Percentiles rank a stretch among this genome's conserved stretches.
phyloP scores from a whole-genome alignment of 192 early-diverging fungal genomes.

The Backusella westeae region DNA sequence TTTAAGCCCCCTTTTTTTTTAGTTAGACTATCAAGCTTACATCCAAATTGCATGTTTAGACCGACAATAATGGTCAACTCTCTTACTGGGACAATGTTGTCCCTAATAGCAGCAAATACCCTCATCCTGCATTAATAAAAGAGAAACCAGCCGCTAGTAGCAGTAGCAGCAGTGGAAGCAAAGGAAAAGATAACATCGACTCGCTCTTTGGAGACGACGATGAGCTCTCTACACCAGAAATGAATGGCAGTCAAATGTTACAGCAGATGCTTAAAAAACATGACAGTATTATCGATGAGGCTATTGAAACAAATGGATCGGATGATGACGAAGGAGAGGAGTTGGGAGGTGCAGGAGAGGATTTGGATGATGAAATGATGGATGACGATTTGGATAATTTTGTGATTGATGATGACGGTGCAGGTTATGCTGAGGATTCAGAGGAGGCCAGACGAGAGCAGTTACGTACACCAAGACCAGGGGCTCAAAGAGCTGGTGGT shows the following conservation, averaged over 20 bases:
- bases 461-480: neutral
- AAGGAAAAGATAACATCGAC: neutral
- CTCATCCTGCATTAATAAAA: constrained; percentile 12
- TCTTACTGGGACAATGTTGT: constrained; percentile 58
- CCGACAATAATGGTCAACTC: constrained; percentile 54
- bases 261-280: constrained; percentile 24
- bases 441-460: neutral
- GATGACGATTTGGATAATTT: constrained; percentile 68
- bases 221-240: neutral
- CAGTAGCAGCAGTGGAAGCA: neutral
- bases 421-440: constrained; percentile 57
- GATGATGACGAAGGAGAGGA: constrained; percentile 25
- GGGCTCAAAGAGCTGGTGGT: neutral
- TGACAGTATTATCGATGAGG: constrained; percentile 48
- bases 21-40: neutral
- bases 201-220: neutral
- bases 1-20: neutral
- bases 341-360: constrained; percentile 5
- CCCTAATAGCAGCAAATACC: constrained; percentile 35
- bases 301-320: constrained; percentile 7
- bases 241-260: constrained; percentile 4
- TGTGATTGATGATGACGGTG: constrained; percentile 87
- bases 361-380: constrained; percentile 49
- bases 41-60: constrained; percentile 10
- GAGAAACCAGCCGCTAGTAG: neutral